Percentiles rank a stretch among this genome's conserved stretches.
phyloP scores from a whole-genome alignment of 2,329 filamentous ascomycete genomes.

The Byssoonygena ceratinophila region DNA sequence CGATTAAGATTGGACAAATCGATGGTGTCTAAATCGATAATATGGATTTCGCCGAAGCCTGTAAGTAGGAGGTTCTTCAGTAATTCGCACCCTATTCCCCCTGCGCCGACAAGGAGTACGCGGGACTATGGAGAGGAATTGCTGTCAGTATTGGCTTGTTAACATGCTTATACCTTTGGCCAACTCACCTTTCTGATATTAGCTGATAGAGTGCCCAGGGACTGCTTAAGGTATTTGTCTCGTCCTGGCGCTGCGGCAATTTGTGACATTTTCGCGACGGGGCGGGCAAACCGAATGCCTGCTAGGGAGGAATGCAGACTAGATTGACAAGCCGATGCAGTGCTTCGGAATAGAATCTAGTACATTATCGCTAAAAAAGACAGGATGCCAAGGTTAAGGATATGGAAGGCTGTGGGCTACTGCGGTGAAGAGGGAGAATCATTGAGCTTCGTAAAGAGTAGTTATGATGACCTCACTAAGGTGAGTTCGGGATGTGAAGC shows the following conservation, averaged over 20 bases:
- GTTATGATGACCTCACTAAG: neutral
- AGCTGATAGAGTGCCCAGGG: constrained; percentile 33
- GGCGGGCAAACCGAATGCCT: neutral
- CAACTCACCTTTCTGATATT: constrained; percentile 33
- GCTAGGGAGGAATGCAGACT: neutral
- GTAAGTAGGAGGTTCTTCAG: constrained; percentile 90
- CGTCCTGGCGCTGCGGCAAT: constrained; percentile 16
- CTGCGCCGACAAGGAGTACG: constrained; percentile 88
- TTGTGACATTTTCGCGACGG: neutral
- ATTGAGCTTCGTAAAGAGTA: neutral
- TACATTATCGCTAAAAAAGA: neutral
- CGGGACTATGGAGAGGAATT: constrained; percentile 51
- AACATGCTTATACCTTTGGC: neutral
- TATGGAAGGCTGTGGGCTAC: neutral
- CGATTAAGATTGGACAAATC: constrained; percentile 95
- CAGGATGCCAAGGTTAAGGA: neutral
- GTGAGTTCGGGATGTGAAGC: too few relatives aligned
- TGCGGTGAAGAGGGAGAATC: neutral
- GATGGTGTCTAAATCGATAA: constrained; percentile 96
- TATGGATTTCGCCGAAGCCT: constrained; percentile 84
- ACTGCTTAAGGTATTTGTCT: constrained; percentile 36
- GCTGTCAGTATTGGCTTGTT: neutral
- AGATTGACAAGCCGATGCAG: neutral
- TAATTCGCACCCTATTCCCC: constrained; percentile 93
- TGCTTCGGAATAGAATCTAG: neutral